Conservation (phyloP, 1,284 basidiomycete species). For the Cystobasidium sp. region DNA sequence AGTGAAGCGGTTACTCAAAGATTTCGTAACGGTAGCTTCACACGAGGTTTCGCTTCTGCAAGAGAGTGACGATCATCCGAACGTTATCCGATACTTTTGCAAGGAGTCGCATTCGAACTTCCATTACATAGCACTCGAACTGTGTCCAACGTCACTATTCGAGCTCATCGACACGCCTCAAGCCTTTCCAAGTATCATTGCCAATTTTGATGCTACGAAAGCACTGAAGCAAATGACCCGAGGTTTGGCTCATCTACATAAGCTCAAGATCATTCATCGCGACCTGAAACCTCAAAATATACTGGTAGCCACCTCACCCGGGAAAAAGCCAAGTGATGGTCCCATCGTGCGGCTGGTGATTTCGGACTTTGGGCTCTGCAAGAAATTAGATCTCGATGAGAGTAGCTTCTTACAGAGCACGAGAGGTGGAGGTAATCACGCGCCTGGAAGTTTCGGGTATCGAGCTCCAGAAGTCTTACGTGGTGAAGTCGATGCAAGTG, state of each 20-base stretch:
- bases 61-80: conserved; percentile 96
- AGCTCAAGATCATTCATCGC: conserved; percentile 92
- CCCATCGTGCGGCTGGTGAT: conserved; percentile 78
- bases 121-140: conserved; percentile 94
- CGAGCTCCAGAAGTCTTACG: conserved; percentile 89
- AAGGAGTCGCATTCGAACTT: conserved; percentile 83
- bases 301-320: conserved; percentile 63
- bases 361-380: conserved; percentile 92
- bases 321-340: conserved; percentile 25
- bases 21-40: conserved; percentile 91
- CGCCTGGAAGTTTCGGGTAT: conserved; percentile 90
- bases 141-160: conserved; percentile 91
- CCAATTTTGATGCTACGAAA: conserved; percentile 80
- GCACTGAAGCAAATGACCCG: conserved; percentile 85
- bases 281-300: conserved; percentile 99
- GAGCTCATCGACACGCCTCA: conserved; percentile 87
- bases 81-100: conserved; percentile 96
- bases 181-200: conserved; percentile 63
- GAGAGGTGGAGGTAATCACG: conserved; percentile 55
- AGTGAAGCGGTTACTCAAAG: conserved; percentile 91
- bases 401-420: conserved; percentile 85
- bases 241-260: conserved; percentile 88
- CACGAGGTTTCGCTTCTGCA: conserved; percentile 93
- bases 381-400: conserved; percentile 88
- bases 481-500: conserved; percentile 87